phyloP scores from a whole-genome alignment of 192 early-diverging fungal species.

The Phlyctochytrium arcticum region DNA sequence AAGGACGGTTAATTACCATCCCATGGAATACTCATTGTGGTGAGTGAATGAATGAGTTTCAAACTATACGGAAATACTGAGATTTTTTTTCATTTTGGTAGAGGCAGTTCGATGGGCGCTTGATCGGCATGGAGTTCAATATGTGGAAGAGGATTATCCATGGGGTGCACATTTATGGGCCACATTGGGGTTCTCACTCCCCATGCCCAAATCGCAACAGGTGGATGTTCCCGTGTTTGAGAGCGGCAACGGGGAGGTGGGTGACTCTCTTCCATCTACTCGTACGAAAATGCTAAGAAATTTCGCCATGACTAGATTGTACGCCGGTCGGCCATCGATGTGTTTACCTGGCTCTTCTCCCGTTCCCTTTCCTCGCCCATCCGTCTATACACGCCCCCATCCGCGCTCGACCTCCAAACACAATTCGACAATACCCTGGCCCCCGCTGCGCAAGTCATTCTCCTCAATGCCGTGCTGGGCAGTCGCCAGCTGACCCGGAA shows the following conservation, averaged over 20 bases:
- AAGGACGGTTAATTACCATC: conserved; percentile 19
- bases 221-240: conserved; percentile 34
- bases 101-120: conserved; percentile 44
- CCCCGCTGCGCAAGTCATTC: conserved; percentile 35
- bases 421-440: conserved; percentile 20
- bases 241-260: conserved; percentile 42
- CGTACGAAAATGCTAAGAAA: background rate
- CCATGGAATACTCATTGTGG: conserved; percentile 32
- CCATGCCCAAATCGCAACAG: conserved; percentile 27
- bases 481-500: conserved; percentile 7
- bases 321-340: conserved; percentile 35
- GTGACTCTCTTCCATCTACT: no score
- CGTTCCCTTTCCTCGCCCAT: conserved; percentile 39
- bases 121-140: conserved; percentile 37
- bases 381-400: conserved; percentile 29
- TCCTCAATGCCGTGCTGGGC: conserved; percentile 20
- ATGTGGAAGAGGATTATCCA: conserved; percentile 33
- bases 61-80: background rate
- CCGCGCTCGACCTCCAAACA: conserved; percentile 37
- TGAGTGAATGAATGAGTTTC: background rate
- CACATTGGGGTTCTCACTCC: conserved; percentile 30
- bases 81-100: background rate
- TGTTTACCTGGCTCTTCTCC: conserved; percentile 44
- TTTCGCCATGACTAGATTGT: no score
- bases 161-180: conserved; percentile 37